Conservation (phyloP, 345 rosid genomes). For the Trapa incisa region DNA sequence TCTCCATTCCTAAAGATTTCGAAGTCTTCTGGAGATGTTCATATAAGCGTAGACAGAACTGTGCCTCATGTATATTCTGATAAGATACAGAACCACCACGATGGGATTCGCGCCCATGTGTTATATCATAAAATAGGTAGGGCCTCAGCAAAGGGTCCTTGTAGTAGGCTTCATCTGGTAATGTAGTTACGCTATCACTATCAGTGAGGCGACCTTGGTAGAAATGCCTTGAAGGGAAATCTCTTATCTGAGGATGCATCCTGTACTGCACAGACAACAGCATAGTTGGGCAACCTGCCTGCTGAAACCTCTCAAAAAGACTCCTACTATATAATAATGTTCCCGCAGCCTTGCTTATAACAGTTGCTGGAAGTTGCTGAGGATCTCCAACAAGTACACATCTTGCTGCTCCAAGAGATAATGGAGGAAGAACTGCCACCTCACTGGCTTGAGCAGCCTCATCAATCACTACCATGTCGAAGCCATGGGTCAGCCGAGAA, state of each 20-base stretch:
- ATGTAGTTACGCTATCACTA: conserved; percentile 66
- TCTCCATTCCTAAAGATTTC: conserved; percentile 54
- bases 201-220: conserved; percentile 96
- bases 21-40: conserved; percentile 78
- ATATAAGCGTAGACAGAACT: conserved; percentile 74
- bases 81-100: conserved; percentile 95
- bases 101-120: conserved; percentile 93
- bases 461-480: conserved; percentile 98
- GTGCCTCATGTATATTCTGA: conserved; percentile 89
- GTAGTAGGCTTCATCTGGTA: conserved; percentile 79
- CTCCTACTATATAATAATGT: conserved; percentile 90
- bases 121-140: conserved; percentile 72
- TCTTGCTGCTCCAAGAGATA: conserved; percentile 88
- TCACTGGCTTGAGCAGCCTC: conserved; percentile 99
- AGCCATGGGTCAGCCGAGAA: conserved; percentile 95
- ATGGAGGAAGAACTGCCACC: conserved; percentile 91
- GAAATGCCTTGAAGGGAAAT: conserved; percentile 88
- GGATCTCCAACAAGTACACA: conserved; percentile 99
- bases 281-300: conserved; percentile 95
- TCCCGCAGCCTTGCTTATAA: conserved; percentile 97
- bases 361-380: conserved; percentile 99
- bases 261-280: conserved; percentile 90
- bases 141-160: conserved; percentile 84
- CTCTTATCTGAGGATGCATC: conserved; percentile 95
- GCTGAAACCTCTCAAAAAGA: conserved; percentile 97